Evolutionary conservation across 1,284 basidiomycete genomes (phyloP).

Genomic region (Acaromyces ingoldii): DNA sequence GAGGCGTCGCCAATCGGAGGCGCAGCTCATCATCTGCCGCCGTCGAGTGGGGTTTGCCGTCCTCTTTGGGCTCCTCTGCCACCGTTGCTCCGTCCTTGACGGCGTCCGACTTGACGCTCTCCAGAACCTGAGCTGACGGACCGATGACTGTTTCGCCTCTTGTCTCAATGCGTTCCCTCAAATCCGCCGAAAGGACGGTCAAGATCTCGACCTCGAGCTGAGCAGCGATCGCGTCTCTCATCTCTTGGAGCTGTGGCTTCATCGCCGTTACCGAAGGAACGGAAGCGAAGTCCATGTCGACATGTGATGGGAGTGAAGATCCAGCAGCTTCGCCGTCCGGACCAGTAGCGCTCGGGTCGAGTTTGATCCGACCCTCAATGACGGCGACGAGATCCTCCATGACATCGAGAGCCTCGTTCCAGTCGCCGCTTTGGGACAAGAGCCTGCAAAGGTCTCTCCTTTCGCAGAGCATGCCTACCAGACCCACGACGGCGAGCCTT

Average conservation of each 20-base stretch:
- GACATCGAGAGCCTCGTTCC: conserved; percentile 42
- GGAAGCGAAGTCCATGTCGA: conserved; percentile 3
- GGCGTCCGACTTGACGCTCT: neutral
- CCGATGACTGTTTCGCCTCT: neutral
- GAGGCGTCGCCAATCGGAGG: conserved; percentile 65
- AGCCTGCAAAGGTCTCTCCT: conserved; percentile 33
- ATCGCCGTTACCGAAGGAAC: conserved; percentile 17
- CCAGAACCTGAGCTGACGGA: neutral
- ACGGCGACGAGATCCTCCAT: conserved; percentile 22
- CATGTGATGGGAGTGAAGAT: neutral
- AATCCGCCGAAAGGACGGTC: conserved; percentile 64
- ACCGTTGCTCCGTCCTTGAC: neutral
- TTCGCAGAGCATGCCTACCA: conserved; percentile 30
- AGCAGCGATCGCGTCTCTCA: conserved; percentile 23
- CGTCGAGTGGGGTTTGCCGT: too few species aligned
- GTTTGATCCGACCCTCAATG: conserved; percentile 2
- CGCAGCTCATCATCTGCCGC: conserved; percentile 51
- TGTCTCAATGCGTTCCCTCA: conserved; percentile 56
- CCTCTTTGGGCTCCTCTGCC: too few species aligned
- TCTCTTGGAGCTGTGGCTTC: conserved; percentile 33
- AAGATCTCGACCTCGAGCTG: conserved; percentile 60
- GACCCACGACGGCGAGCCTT: conserved; percentile 19
- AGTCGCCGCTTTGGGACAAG: conserved; percentile 40
- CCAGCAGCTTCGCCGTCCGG: neutral
- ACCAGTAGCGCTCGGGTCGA: neutral